A percentile compares a stretch with the other conserved stretches of the same genome.
Conservation (phyloP, 257 asterid species). For the Anisodus acutangulus region DNA sequence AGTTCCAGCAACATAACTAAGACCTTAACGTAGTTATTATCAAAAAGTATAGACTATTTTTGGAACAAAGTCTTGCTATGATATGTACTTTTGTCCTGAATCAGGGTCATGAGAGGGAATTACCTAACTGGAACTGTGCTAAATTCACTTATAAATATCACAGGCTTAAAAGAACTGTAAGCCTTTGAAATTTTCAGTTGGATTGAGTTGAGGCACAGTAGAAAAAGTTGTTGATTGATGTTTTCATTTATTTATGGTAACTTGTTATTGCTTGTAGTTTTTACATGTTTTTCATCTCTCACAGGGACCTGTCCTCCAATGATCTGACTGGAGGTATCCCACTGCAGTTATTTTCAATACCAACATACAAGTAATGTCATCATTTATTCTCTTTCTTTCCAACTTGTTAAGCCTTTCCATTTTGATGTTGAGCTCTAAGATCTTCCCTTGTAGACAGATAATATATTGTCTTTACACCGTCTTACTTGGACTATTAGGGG, state of each 20-base stretch:
- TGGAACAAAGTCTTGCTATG: background rate
- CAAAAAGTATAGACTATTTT: background rate
- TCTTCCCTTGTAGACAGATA: background rate
- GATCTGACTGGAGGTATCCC: constrained; percentile 77
- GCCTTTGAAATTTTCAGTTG: constrained; percentile 25
- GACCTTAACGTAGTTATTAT: background rate
- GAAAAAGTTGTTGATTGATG: background rate
- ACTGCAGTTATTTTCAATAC: constrained; percentile 52
- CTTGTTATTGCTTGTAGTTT: background rate
- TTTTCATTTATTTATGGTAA: background rate
- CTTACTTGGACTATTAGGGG: background rate
- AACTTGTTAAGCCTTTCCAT: background rate
- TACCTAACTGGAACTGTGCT: constrained; percentile 64
- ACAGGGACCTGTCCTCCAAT: constrained; percentile 86
- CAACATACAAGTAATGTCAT: constrained; percentile 67
- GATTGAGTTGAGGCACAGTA: background rate
- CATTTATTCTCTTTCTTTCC: constrained; percentile 18
- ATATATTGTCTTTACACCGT: background rate
- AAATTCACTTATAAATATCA: constrained; percentile 55
- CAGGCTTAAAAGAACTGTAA: constrained; percentile 65
- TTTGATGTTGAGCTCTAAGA: background rate
- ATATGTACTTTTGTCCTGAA: constrained; percentile 30
- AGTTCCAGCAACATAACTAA: background rate
- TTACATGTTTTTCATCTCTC: constrained; percentile 22
- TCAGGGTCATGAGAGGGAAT: constrained; percentile 68